Percentiles rank a stretch among this genome's conserved stretches.
phyloP scores from a whole-genome alignment of 352 stramenopile genomes.

The Blastocystis sp. region DNA sequence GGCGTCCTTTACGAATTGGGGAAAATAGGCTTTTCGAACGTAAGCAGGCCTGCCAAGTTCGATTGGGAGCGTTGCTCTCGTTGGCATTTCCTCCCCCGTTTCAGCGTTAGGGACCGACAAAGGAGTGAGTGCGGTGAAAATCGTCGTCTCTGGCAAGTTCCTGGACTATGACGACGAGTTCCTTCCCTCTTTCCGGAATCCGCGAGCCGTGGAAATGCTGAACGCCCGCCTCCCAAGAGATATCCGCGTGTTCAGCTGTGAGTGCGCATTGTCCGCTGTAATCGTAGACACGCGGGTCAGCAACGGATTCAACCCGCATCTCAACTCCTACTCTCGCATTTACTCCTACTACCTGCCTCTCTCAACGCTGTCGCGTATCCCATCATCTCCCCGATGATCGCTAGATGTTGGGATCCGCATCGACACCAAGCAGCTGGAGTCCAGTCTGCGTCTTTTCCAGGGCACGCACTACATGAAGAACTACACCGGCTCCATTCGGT shows the following conservation, averaged over 20 bases:
- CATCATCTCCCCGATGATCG: neutral
- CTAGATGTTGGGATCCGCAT: neutral
- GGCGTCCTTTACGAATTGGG: neutral
- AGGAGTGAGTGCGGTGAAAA: conserved; percentile 44
- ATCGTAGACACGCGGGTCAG: conserved; percentile 15
- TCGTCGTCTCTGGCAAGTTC: conserved; percentile 38
- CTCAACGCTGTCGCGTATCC: neutral
- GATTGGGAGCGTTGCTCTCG: conserved; percentile 51
- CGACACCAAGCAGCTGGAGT: neutral
- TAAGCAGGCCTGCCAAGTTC: conserved; percentile 37
- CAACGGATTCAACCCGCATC: conserved; percentile 48
- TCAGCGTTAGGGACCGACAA: conserved; percentile 37
- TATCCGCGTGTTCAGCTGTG: conserved; percentile 57
- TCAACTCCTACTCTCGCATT: conserved; percentile 17
- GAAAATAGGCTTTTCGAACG: conserved; percentile 13
- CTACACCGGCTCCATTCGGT: conserved; percentile 25
- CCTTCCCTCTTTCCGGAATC: neutral
- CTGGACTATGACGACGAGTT: conserved; percentile 51
- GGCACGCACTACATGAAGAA: conserved; percentile 56
- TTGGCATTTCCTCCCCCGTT: neutral
- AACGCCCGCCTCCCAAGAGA: neutral
- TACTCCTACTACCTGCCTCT: conserved; percentile 39
- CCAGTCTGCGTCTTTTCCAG: neutral
- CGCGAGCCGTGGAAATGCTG: neutral
- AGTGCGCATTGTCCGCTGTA: too few species aligned